Conservation (phyloP, 164 flowering plant genomes). For the Houttuynia cordata region DNA sequence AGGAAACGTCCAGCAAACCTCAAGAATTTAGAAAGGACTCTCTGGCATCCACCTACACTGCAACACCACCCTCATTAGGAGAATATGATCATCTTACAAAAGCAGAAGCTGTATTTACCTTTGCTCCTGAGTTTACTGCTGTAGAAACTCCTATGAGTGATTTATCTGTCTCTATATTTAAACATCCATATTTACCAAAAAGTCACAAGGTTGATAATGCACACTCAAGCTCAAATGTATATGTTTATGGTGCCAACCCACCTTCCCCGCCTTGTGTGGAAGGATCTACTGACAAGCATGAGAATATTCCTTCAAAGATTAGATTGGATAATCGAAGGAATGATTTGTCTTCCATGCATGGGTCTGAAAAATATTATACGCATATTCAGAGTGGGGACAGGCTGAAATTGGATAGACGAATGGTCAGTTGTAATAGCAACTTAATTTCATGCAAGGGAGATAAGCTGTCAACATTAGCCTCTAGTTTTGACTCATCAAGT, state of each 20-base stretch:
- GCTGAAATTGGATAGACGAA: constrained; percentile 18
- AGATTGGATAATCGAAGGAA: constrained; percentile 23
- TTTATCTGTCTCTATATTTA: constrained; percentile 44
- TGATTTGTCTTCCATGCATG: constrained; percentile 21
- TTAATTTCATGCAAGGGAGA: constrained; percentile 30
- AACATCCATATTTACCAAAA: constrained; percentile 68
- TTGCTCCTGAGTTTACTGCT: constrained; percentile 93
- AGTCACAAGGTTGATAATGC: constrained; percentile 50
- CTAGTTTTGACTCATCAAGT: constrained; percentile 35
- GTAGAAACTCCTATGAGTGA: constrained; percentile 62
- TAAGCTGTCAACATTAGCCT: constrained; percentile 24
- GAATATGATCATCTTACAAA: constrained; percentile 77
- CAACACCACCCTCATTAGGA: constrained; percentile 27
- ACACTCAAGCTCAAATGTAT: constrained; percentile 45
- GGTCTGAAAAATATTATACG: constrained; percentile 47
- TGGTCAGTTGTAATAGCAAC: constrained; percentile 13
- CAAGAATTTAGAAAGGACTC: constrained; percentile 35
- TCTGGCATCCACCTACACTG: constrained; percentile 20
- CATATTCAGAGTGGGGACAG: constrained; percentile 38
- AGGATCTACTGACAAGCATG: constrained; percentile 42
- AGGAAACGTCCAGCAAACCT: constrained; percentile 40
- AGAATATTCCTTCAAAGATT: constrained; percentile 16
- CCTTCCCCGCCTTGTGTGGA: constrained; percentile 51
- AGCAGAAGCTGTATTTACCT: constrained; percentile 84
- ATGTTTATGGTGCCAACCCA: constrained; percentile 67